These are phyloP conservation scores for Strombidium stylifer DNA, from an alignment of 73 alveolate genomes.

Conservation along the genomic window DNA sequence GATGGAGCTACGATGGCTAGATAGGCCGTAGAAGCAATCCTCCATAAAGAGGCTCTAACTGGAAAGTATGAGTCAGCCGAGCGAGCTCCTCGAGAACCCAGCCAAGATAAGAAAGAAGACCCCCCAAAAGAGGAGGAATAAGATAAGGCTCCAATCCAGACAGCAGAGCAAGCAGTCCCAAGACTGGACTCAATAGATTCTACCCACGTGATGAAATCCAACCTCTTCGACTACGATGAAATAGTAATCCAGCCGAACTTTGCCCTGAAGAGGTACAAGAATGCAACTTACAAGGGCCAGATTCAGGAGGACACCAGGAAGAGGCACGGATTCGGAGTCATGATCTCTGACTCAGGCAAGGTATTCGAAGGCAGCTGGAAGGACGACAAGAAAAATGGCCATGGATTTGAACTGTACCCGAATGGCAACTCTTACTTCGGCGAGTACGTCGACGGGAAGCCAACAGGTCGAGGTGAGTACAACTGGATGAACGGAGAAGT, in stretches of 20 bases:
- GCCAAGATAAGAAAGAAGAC: no score
- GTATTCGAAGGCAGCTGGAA: constrained; percentile 18
- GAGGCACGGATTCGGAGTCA: constrained; percentile 9
- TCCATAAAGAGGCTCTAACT: no score
- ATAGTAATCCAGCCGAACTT: neutral
- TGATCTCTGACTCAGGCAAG: neutral
- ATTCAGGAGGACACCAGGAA: neutral
- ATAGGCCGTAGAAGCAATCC: no score
- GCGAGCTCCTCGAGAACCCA: no score
- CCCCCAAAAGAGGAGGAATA: no score
- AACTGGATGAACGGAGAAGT: constrained; percentile 74
- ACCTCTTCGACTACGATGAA: neutral
- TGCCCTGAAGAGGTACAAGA: neutral
- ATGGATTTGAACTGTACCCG: constrained; percentile 42
- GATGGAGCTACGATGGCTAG: no score
- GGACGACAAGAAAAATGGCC: constrained; percentile 27
- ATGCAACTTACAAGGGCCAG: neutral
- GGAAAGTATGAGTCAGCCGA: no score
- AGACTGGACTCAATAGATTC: no score
- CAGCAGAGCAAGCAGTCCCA: no score
- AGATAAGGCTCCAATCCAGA: no score
- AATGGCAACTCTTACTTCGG: constrained; percentile 37
- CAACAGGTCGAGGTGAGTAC: constrained; percentile 44
- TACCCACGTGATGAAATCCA: neutral
- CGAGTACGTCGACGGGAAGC: constrained; percentile 13